phyloP scores from a whole-genome alignment of 768 basidiomycete genomes.

The Antrodiella citrinella region DNA sequence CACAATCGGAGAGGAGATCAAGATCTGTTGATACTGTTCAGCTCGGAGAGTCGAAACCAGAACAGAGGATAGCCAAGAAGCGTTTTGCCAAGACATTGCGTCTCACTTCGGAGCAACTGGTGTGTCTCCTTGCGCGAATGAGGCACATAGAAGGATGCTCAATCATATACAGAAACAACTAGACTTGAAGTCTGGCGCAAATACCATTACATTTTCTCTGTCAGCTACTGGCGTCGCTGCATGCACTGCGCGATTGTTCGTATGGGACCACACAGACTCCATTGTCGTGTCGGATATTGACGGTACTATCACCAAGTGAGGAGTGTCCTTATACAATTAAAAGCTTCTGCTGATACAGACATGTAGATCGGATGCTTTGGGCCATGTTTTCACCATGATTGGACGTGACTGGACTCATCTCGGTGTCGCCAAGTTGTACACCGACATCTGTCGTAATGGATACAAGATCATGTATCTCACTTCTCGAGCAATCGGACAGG shows the following conservation, averaged over 20 bases:
- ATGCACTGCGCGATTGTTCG: conserved; percentile 88
- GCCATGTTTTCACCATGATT: conserved; percentile 95
- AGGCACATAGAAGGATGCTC: too few species aligned
- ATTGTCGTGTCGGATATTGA: conserved; percentile 97
- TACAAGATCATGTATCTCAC: conserved; percentile 99
- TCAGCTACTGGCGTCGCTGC: conserved; percentile 74
- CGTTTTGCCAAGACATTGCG: conserved; percentile 89
- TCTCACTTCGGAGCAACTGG: conserved; percentile 90
- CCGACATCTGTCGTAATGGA: conserved; percentile 90
- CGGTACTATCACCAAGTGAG: conserved; percentile 96
- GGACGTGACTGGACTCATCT: conserved; percentile 98
- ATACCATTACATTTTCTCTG: conserved; percentile 89
- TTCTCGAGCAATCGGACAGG: conserved; percentile 94
- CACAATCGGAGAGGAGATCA: neutral
- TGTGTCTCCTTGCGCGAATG: conserved; percentile 37
- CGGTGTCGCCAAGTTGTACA: conserved; percentile 95
- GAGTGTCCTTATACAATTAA: neutral
- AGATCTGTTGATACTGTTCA: neutral
- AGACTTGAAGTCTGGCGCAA: conserved; percentile 77
- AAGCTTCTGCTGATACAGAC: too few species aligned
- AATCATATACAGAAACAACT: conserved; percentile 54
- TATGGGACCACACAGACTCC: conserved; percentile 89
- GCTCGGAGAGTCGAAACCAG: neutral
- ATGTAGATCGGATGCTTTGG: conserved; percentile 84
- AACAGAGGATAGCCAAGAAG: conserved; percentile 22